These are phyloP conservation scores for Agapanthus africanus DNA, from an alignment of 106 monocot genomes.

Conservation along the genomic window DNA sequence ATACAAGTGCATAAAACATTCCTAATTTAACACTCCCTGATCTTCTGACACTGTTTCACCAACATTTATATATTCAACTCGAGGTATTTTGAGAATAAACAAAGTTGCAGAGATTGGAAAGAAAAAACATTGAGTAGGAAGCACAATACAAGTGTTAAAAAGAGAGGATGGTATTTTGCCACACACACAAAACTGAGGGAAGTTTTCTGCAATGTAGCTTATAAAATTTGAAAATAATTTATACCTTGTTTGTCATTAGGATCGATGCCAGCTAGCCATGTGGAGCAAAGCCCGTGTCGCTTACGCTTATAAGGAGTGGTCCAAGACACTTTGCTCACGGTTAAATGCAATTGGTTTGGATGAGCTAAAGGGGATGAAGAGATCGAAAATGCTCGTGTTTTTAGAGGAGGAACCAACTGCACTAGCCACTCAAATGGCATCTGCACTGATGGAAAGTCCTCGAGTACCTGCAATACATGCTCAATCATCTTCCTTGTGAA, in stretches of 20 bases:
- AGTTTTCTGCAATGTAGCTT: background rate
- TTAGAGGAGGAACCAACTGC: conserved; percentile 77
- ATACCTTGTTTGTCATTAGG: conserved; percentile 43
- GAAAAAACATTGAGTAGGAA: too few species aligned
- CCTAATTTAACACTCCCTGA: too few species aligned
- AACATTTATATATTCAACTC: too few species aligned
- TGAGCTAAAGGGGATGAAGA: conserved; percentile 84
- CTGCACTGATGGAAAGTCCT: conserved; percentile 91
- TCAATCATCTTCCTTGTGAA: conserved; percentile 2
- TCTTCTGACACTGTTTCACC: too few species aligned
- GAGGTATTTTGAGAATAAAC: too few species aligned
- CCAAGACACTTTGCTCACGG: conserved; percentile 75
- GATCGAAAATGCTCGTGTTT: conserved; percentile 90
- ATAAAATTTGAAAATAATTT: conserved; percentile 4
- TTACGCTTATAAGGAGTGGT: conserved; percentile 77
- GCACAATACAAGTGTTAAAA: too few species aligned
- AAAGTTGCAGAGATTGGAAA: too few species aligned
- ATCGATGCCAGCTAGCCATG: conserved; percentile 79
- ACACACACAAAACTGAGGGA: background rate
- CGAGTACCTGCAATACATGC: conserved; percentile 49
- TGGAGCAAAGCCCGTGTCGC: conserved; percentile 68
- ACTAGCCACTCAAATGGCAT: conserved; percentile 95
- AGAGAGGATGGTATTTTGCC: background rate
- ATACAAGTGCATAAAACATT: too few species aligned
- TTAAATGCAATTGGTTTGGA: conserved; percentile 73